Conservation (phyloP, 306 rosid species). For the Amphicarpaea edgeworthii region DNA sequence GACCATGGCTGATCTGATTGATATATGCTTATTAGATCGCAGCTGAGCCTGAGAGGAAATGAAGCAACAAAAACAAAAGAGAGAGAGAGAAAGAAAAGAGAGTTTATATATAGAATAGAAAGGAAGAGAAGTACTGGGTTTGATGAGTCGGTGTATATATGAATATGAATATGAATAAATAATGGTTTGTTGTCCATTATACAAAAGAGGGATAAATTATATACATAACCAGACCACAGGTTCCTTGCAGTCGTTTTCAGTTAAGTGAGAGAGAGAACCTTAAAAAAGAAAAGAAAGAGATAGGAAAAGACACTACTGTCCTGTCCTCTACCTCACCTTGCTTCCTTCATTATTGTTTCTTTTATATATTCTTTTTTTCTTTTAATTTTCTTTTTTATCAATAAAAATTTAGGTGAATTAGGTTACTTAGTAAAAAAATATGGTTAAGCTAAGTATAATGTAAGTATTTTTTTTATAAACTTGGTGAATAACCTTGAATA, state of each 20-base stretch:
- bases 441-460: no score
- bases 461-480: no score
- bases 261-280: conserved; percentile 60
- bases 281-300: conserved; percentile 44
- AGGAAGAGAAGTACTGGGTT: conserved; percentile 37
- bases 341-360: conserved; percentile 4
- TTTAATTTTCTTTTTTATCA: no score
- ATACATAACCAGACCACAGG: conserved; percentile 65
- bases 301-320: conserved; percentile 52
- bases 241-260: conserved; percentile 88
- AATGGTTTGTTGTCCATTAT: not conserved
- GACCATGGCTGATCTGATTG: conserved; percentile 65
- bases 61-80: not conserved
- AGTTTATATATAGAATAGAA: conserved; percentile 46
- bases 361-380: not conserved
- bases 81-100: conserved; percentile 3
- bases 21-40: no score
- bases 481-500: no score
- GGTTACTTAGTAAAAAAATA: no score
- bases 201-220: conserved; percentile 1
- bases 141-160: conserved; percentile 76
- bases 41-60: not conserved
- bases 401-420: no score
- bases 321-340: no score
- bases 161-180: conserved; percentile 31